These are phyloP conservation scores for Platanus orientalis DNA, from an alignment of 164 flowering plant genomes.

Conservation along the genomic window DNA sequence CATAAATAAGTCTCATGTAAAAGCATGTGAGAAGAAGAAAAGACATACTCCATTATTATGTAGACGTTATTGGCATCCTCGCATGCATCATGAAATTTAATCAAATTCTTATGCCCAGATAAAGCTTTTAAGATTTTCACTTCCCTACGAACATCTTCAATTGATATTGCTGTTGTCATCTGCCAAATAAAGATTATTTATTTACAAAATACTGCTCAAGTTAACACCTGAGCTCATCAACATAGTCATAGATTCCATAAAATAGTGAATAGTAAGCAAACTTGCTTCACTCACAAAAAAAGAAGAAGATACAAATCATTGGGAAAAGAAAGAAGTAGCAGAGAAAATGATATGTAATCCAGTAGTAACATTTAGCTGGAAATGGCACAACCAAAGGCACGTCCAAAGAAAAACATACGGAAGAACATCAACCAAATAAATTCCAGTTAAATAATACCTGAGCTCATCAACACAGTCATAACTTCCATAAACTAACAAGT, in stretches of 20 bases:
- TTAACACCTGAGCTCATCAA: constrained; percentile 2
- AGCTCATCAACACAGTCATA: not conserved
- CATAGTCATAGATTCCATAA: not conserved
- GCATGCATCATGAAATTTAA: constrained; percentile 85
- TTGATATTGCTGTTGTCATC: constrained; percentile 94
- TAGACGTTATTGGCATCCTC: constrained; percentile 87
- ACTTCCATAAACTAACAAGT: not conserved
- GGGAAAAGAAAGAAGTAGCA: too few species aligned
- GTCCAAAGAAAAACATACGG: not conserved
- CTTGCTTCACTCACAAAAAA: not conserved
- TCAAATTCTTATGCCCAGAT: constrained; percentile 76
- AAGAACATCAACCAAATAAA: not conserved
- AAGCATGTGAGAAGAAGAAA: constrained; percentile 4
- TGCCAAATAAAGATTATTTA: constrained; percentile 32
- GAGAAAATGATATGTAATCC: too few species aligned
- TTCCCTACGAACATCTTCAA: constrained; percentile 98
- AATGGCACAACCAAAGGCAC: not conserved
- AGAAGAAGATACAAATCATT: constrained; percentile 3
- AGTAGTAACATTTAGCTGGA: not conserved
- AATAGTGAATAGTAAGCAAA: not conserved
- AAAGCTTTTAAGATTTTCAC: constrained; percentile 90
- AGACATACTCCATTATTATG: constrained; percentile 91
- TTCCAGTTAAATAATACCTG: not conserved
- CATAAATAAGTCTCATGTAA: not conserved
- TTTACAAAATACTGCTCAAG: constrained; percentile 1